Base-by-base conservation (phyloP, 2,329 filamentous ascomycete species). In the Amesomyces nigricolor region DNA sequence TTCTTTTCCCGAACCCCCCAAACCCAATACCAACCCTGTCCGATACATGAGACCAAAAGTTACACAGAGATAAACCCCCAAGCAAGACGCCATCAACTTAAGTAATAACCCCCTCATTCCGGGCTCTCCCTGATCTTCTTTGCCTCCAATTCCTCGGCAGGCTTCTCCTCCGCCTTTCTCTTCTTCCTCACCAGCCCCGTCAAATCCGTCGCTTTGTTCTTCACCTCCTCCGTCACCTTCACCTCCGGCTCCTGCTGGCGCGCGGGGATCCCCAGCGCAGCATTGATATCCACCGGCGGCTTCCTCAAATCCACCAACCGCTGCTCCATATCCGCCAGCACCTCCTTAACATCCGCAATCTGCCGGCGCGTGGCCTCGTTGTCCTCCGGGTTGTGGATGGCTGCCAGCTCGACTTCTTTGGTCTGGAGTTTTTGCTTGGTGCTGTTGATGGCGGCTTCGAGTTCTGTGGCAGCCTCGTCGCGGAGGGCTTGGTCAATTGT, bases 271-370 rank as follows among this genome's bases (percentile, higher is more conserved):
- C 78, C 72, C 57, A 85, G 74, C 16, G 79, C 79, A 16, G 76
- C 75, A 51, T 78, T 76, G 54, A 85, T 69, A 51, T 83, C 79
- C 48, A 82, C 74, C 0, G 82, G 82, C 3, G 84, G 81, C 54
- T 79, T 80, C 56, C 81, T 81, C 35, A 92, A 78, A 54, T 94
- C 89, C 43, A 79, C 72, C 35, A 92, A 81, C 78, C 88, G 78
- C 67, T 86, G 81, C 72, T 90, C 84, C 82, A 94, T 89, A 62
- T 94, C 89, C 51, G 79, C 78, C 47, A 92, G 79, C 62, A 94
- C 83, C 58, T 91, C 86, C 71, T 88, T 88, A 61, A 89, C 86
- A 58, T 94, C 87, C 51, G 76, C 71, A 58, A 94, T 87, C 57
- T 80, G 77, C 58, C 76, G 76, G 63, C 82, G 75, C 42, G 79